Evolutionary conservation across 2,329 filamentous ascomycete species (phyloP).

Genomic region (Cercospora beticola): DNA sequence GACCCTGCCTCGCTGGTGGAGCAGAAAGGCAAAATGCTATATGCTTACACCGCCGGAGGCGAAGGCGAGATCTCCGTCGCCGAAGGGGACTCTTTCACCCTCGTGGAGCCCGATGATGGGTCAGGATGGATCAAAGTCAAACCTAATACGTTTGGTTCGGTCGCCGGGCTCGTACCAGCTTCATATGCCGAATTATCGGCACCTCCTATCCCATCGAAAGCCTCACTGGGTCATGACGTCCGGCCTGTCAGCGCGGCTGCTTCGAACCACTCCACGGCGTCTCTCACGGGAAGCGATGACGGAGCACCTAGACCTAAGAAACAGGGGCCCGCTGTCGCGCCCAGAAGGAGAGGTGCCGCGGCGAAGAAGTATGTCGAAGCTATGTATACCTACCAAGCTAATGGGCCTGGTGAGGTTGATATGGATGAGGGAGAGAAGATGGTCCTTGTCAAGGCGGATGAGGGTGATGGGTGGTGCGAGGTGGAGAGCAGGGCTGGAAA

Average conservation of each 20-base stretch:
- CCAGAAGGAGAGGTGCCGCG: conserved; percentile 58
- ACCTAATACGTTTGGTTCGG: conserved; percentile 51
- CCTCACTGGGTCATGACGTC: neutral
- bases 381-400: conserved; percentile 84
- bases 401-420: conserved; percentile 80
- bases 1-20: conserved; percentile 48
- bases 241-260: conserved; percentile 56
- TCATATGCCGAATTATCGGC: conserved; percentile 70
- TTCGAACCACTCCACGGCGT: conserved; percentile 59
- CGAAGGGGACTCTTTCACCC: conserved; percentile 73
- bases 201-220: conserved; percentile 20
- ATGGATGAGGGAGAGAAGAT: conserved; percentile 92
- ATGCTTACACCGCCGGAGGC: conserved; percentile 75
- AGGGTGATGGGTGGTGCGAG: conserved; percentile 94
- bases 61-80: conserved; percentile 78
- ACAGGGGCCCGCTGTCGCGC: conserved; percentile 88
- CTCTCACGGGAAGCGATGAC: conserved; percentile 56
- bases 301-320: conserved; percentile 60
- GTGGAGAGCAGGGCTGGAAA: conserved; percentile 78
- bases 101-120: conserved; percentile 88
- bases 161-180: conserved; percentile 83
- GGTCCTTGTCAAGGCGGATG: conserved; percentile 82
- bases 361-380: conserved; percentile 92
- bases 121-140: conserved; percentile 89
- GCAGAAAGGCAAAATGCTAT: conserved; percentile 83